phyloP scores from a whole-genome alignment of 1,284 basidiomycete genomes.

The Abortiporus biennis region DNA sequence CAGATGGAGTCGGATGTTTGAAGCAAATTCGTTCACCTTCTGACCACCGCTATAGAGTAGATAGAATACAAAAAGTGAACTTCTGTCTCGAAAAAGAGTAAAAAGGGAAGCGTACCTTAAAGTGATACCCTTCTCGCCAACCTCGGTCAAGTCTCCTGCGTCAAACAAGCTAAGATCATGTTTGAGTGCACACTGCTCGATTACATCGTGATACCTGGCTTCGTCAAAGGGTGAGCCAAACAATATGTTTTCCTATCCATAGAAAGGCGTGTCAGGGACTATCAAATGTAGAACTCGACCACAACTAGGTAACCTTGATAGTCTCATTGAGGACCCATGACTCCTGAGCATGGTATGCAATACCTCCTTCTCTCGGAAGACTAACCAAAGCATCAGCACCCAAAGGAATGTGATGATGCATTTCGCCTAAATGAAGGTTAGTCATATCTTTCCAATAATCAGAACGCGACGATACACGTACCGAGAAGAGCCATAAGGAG shows the following conservation, averaged over 20 bases:
- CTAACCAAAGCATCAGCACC: constrained; percentile 54
- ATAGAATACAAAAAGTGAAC: neutral
- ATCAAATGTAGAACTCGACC: constrained; percentile 4
- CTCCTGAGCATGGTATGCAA: constrained; percentile 74
- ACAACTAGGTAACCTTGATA: constrained; percentile 30
- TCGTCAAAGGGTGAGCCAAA: constrained; percentile 38
- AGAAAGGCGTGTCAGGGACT: neutral
- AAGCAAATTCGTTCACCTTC: constrained; percentile 32
- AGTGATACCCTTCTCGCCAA: constrained; percentile 63
- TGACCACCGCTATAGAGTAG: constrained; percentile 50
- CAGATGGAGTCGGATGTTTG: neutral
- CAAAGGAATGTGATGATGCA: constrained; percentile 53
- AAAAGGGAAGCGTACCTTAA: constrained; percentile 30
- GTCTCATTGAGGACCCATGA: constrained; percentile 66
- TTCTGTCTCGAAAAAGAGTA: neutral
- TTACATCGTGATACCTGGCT: constrained; percentile 37
- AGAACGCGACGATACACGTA: constrained; percentile 8
- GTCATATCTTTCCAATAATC: constrained; percentile 12
- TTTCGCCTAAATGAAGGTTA: constrained; percentile 39
- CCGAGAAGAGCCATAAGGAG: constrained; percentile 53
- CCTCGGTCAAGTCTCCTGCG: constrained; percentile 71
- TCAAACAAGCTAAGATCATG: constrained; percentile 64
- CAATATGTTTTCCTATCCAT: constrained; percentile 34
- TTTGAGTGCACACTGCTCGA: constrained; percentile 59
- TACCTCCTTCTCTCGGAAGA: constrained; percentile 56